These are phyloP conservation scores for Leccinellum luteum DNA, from an alignment of 768 basidiomycete genomes.

Conservation along the genomic window DNA sequence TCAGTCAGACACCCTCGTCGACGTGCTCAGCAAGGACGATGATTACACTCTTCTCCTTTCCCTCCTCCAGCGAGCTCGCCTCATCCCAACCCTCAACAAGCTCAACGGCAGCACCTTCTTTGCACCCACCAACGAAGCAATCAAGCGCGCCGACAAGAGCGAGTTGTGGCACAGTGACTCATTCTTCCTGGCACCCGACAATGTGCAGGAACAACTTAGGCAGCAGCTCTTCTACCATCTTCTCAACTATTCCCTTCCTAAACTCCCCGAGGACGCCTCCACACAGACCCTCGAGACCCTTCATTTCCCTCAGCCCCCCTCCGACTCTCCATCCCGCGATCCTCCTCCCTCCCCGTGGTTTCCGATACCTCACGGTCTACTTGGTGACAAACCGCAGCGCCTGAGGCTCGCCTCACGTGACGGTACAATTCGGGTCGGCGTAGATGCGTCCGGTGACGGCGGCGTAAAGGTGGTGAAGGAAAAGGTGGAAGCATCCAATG, in stretches of 20 bases:
- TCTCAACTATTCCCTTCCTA: conserved; percentile 71
- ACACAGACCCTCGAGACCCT: conserved; percentile 53
- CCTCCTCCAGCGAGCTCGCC: conserved; percentile 79
- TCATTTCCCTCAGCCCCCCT: conserved; percentile 57
- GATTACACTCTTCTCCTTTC: conserved; percentile 75
- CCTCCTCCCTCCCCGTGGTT: conserved; percentile 85
- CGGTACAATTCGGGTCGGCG: conserved; percentile 56
- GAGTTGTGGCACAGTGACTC: conserved; percentile 33
- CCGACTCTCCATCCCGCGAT: conserved; percentile 60
- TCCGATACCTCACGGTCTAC: conserved; percentile 75
- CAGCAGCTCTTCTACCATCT: conserved; percentile 95
- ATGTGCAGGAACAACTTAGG: conserved; percentile 77
- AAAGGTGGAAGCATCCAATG: conserved; percentile 63
- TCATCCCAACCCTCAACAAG: conserved; percentile 89
- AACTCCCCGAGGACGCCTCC: conserved; percentile 39
- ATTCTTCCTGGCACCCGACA: conserved; percentile 54
- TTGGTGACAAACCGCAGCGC: conserved; percentile 80
- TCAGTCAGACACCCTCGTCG: conserved; percentile 64
- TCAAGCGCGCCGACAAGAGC: conserved; percentile 44
- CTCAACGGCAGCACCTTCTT: conserved; percentile 85
- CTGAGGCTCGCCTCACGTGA: conserved; percentile 59
- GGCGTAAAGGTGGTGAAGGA: conserved; percentile 67
- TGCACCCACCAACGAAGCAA: conserved; percentile 93
- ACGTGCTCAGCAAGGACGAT: conserved; percentile 68
- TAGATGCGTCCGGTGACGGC: conserved; percentile 75